Conservation (phyloP, 2,329 filamentous ascomycete species). For the Acephala macrosclerotiorum region DNA sequence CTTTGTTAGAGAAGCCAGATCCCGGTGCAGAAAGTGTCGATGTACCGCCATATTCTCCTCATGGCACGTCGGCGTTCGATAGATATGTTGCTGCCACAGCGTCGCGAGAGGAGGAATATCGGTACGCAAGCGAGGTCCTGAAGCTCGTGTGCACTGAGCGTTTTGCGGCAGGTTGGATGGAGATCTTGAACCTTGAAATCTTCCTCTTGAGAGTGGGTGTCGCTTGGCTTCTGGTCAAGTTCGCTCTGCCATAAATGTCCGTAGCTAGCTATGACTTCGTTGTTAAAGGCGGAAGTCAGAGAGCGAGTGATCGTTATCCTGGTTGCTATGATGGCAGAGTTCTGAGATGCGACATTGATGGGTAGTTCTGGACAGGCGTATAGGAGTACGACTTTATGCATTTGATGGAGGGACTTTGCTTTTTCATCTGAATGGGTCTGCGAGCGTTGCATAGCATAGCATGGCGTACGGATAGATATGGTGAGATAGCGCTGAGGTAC, state of each 20-base stretch:
- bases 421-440: neutral
- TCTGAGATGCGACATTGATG: neutral
- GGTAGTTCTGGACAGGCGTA: too few species aligned
- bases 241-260: neutral
- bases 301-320: neutral
- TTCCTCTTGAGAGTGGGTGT: conserved; percentile 22
- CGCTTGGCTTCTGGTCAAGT: conserved; percentile 13
- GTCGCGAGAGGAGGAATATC: neutral
- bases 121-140: conserved; percentile 10
- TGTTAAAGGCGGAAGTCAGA: neutral
- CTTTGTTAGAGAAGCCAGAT: neutral
- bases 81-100: neutral
- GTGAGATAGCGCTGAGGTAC: neutral
- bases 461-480: neutral
- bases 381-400: too few species aligned
- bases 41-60: neutral
- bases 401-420: neutral
- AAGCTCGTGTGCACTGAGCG: conserved; percentile 17
- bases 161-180: conserved; percentile 33
- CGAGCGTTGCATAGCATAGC: neutral
- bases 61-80: neutral
- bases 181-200: conserved; percentile 31
- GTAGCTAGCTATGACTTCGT: neutral
- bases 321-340: neutral
- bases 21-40: neutral